phyloP scores from a whole-genome alignment of 2,329 filamentous ascomycete species.

The Thielaviopsis populi region DNA sequence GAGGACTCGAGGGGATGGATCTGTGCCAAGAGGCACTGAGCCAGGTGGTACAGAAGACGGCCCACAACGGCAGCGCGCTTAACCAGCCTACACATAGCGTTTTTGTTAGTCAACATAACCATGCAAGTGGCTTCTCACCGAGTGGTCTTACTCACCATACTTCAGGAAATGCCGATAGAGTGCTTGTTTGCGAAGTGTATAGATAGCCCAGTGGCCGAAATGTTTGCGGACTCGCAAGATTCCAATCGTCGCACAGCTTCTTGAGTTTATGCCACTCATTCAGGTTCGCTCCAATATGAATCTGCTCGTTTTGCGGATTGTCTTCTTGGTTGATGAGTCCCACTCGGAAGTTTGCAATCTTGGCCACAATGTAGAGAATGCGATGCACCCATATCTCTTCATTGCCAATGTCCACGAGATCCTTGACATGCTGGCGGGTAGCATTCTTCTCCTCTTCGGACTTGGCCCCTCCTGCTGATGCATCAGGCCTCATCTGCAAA shows the following conservation, averaged over 20 bases:
- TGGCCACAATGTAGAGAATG: conserved; percentile 78
- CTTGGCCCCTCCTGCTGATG: background rate
- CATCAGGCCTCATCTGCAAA: background rate
- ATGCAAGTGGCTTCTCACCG: background rate
- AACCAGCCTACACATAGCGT: conserved; percentile 44
- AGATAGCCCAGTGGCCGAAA: conserved; percentile 80
- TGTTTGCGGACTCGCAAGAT: conserved; percentile 58
- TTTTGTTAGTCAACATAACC: background rate
- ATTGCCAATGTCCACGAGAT: conserved; percentile 29
- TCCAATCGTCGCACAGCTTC: conserved; percentile 71
- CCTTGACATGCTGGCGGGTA: conserved; percentile 20
- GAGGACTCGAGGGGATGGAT: conserved; percentile 55
- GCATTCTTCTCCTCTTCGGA: conserved; percentile 33
- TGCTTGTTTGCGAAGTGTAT: conserved; percentile 48
- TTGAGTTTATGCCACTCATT: conserved; percentile 71
- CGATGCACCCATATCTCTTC: conserved; percentile 82
- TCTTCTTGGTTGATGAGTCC: conserved; percentile 44
- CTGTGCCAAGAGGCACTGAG: conserved; percentile 65
- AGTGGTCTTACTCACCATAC: conserved; percentile 48
- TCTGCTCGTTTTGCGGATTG: conserved; percentile 43
- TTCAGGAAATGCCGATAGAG: conserved; percentile 67
- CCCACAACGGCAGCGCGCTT: conserved; percentile 70
- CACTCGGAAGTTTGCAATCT: conserved; percentile 74
- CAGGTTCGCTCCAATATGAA: conserved; percentile 47
- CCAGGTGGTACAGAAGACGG: conserved; percentile 77